phyloP scores from a whole-genome alignment of 129 eudicot genomes.

The Tanacetum coccineum region DNA sequence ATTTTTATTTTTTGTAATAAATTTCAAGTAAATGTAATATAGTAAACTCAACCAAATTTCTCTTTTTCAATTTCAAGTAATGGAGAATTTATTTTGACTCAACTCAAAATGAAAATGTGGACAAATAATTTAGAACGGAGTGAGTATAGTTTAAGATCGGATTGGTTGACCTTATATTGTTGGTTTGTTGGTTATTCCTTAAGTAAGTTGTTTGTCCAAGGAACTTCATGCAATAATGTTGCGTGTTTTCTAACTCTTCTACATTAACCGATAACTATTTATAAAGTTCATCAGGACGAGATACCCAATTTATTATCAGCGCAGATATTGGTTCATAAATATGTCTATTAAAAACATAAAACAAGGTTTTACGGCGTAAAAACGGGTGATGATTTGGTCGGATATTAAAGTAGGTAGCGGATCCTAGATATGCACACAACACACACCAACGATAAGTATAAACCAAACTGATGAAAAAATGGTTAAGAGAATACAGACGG shows the following conservation, averaged over 20 bases:
- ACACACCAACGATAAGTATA: slow-evolving; percentile 47
- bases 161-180: no score
- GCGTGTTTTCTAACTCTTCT: background rate
- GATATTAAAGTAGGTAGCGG: slow-evolving; percentile 63
- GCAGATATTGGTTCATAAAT: background rate
- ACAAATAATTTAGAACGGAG: no score
- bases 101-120: no score
- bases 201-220: no score
- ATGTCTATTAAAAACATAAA: slow-evolving; percentile 15
- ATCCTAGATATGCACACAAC: slow-evolving; percentile 58
- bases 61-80: no score
- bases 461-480: slow-evolving; percentile 58
- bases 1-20: no score
- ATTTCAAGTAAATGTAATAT: no score
- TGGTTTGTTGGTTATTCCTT: no score
- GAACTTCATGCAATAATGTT: background rate
- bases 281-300: slow-evolving; percentile 14
- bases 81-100: no score
- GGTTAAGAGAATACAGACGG: slow-evolving; percentile 44
- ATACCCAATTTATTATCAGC: slow-evolving; percentile 8
- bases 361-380: slow-evolving; percentile 28
- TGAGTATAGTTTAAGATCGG: no score
- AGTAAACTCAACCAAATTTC: no score
- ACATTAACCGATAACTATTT: background rate
- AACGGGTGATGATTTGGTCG: slow-evolving; percentile 67